Conservation (phyloP, 805 yeast genomes). For the Starmerella riodocensis region DNA sequence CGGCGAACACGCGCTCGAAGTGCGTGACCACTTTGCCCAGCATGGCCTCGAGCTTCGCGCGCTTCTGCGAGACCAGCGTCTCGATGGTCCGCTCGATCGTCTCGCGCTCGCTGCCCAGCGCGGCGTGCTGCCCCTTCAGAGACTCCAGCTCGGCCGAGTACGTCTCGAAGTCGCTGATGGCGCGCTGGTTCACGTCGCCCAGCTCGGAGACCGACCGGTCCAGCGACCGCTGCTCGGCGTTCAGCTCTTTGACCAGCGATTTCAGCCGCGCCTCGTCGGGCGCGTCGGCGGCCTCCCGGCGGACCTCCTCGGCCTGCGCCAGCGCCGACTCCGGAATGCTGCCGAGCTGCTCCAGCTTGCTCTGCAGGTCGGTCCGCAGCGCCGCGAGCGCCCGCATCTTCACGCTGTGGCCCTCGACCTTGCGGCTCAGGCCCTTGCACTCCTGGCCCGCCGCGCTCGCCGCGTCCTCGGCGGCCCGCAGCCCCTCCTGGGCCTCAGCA, state of each 20-base stretch:
- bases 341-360: neutral
- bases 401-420: conserved; percentile 1
- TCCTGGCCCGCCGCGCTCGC: neutral
- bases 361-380: neutral
- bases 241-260: conserved; percentile 28
- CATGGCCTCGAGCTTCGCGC: conserved; percentile 66
- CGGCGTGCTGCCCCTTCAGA: conserved; percentile 49
- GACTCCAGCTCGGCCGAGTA: conserved; percentile 63
- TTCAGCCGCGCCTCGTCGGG: conserved; percentile 42
- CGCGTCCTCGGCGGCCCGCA: neutral
- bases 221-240: conserved; percentile 21
- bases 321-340: conserved; percentile 6
- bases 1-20: conserved; percentile 36
- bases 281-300: conserved; percentile 23
- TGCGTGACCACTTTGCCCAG: neutral
- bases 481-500: neutral
- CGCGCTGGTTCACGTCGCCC: conserved; percentile 76
- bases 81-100: conserved; percentile 58
- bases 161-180: conserved; percentile 65
- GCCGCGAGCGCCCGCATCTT: conserved; percentile 1
- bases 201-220: conserved; percentile 38
- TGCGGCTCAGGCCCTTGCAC: neutral
- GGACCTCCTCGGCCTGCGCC: conserved; percentile 26
- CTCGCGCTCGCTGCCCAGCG: conserved; percentile 52
- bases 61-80: conserved; percentile 63